phyloP scores from a whole-genome alignment of 192 early-diverging fungal genomes.

The Pilaira anomala region DNA sequence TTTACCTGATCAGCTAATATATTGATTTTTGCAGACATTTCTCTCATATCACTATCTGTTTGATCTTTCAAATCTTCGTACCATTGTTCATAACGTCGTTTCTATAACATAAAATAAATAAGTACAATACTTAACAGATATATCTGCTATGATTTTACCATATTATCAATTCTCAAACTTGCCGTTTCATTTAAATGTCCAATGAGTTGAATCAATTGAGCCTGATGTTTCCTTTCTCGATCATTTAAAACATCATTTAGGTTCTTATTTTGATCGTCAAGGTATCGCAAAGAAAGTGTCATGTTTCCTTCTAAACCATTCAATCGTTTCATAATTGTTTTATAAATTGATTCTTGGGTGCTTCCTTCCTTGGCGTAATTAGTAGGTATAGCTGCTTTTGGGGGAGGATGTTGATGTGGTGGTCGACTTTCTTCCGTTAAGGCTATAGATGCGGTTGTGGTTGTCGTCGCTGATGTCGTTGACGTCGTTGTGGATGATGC shows the following conservation, averaged over 20 bases:
- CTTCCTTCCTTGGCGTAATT: conserved; percentile 1
- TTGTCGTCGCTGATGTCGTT: no score
- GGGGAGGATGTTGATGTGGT: neutral
- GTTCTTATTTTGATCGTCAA: conserved; percentile 75
- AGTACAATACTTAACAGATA: neutral
- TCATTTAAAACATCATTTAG: conserved; percentile 61
- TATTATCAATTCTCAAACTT: conserved; percentile 56
- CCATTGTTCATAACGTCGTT: conserved; percentile 47
- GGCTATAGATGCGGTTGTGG: neutral
- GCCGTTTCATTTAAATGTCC: conserved; percentile 67
- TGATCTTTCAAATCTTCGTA: conserved; percentile 44
- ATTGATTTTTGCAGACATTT: conserved; percentile 42
- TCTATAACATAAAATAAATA: conserved; percentile 22
- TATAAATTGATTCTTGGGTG: conserved; percentile 82
- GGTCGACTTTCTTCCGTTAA: neutral
- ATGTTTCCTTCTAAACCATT: conserved; percentile 76
- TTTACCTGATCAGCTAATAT: conserved; percentile 44
- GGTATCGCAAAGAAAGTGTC: conserved; percentile 66
- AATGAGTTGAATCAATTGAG: conserved; percentile 61
- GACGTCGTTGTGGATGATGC: neutral
- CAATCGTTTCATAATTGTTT: conserved; percentile 87
- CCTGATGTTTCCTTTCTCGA: conserved; percentile 57
- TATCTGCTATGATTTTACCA: conserved; percentile 39
- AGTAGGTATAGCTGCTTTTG: no score
- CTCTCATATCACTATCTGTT: conserved; percentile 37